Evolutionary conservation across 1,139 yeast genomes (phyloP), one percentile per base, ranked within the genome.

Genomic region (Candida sojae): DNA sequence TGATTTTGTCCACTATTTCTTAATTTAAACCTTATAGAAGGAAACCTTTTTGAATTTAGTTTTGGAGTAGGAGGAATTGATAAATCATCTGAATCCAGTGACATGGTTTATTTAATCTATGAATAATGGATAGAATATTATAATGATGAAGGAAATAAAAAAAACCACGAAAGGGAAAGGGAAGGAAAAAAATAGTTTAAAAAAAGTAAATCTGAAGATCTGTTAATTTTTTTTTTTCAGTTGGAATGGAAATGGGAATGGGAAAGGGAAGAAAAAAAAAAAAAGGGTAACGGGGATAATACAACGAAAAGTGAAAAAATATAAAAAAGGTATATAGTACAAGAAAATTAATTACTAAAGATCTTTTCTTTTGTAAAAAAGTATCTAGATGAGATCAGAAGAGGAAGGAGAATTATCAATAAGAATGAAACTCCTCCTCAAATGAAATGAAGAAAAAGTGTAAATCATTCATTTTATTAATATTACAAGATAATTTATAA

Each of bases 11-110:
- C n/a, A 12, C 12, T 52, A 9, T 51, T 46, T 7, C 67, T 68
- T 11, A 65, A 46, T 42, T 66, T 60, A 51, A 67, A 67, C 32
- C 71, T 51, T 33, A 67, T 53, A 3, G 68, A 60, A 6, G 64
- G 61, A 37, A 58, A 62, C 31, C 63, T 45, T 37, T 53, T 44
- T 5, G 52, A 47, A 6, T 49, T 46, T 25, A 52, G 21, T 10
- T 37, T 44, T 13, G 54, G 55, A 3, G 57, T 52, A 17, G 56
- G 51, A 42, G 57, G 54, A 25, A 48, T 42, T 8, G 56, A 36
- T 13, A 36, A 51, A 34, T 50, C 46, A 40, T 53, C 52, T 5
- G 48, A 42, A 23, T 36, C 39, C 39, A 36, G 39, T 11, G 39
- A 36, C 39, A 36, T 36, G 30, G 4, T 25, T 11, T 28, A 33